Evolutionary conservation across 306 rosid species (phyloP).

Genomic region (Pyrus bretschneideri): DNA sequence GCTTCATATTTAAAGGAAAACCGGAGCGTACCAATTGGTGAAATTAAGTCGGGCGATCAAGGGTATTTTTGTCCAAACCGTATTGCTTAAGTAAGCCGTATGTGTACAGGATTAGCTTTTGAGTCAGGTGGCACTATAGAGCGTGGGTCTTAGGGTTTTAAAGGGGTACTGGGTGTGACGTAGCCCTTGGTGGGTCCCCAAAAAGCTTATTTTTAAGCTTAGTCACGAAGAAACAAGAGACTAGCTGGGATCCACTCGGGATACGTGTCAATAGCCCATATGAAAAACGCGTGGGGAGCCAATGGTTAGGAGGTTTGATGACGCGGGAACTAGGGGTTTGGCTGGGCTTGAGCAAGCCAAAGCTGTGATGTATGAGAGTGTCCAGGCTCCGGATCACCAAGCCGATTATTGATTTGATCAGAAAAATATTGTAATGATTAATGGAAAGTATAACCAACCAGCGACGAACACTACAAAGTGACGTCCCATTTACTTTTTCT

Average conservation of each 20-base stretch:
- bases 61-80: conserved; percentile 29
- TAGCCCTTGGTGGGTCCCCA: conserved; percentile 27
- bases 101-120: conserved; percentile 40
- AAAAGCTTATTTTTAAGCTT: conserved; percentile 38
- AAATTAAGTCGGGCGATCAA: neutral
- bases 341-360: neutral
- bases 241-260: conserved; percentile 12
- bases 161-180: conserved; percentile 16
- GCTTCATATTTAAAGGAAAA: conserved; percentile 35
- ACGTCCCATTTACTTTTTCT: conserved; percentile 1
- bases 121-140: conserved; percentile 67
- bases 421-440: neutral
- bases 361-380: neutral
- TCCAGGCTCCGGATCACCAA: neutral
- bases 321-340: conserved; percentile 1
- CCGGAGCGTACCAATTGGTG: neutral
- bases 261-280: conserved; percentile 2
- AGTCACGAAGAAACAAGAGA: conserved; percentile 42
- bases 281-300: conserved; percentile 8
- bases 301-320: conserved; percentile 20
- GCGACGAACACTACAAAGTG: conserved; percentile 23
- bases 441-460: neutral
- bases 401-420: conserved; percentile 16
- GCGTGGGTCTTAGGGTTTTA: conserved; percentile 17
- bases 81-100: neutral